Base-by-base conservation (phyloP, 1,284 basidiomycete genomes). In the Hortiboletus rubellus region DNA sequence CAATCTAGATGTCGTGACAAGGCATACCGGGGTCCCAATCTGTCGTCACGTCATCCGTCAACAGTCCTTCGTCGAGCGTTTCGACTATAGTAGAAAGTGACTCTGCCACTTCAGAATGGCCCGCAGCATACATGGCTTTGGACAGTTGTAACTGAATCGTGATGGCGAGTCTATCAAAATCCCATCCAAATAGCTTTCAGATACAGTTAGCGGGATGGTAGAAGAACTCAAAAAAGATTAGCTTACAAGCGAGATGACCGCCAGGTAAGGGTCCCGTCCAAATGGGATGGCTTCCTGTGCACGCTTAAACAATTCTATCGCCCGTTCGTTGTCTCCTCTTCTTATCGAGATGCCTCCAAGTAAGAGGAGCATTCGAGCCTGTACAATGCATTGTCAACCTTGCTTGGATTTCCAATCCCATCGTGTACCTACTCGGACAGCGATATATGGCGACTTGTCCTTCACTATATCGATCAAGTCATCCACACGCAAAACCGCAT, bases 331-430 rank as follows among this genome's bases (percentile, higher is more conserved):
- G n/a, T 36, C 18, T 22, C 47, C 18, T 6, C 40, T 27, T 22
- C 22, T 31, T 22, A 50, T 22, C 11, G 27, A 24, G 24, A 42
- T 40, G 9, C 10, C 17, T 36, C 47, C 40, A 7, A 31, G 17
- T 12, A 31, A 10, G 22, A 55, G 30, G 12, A 30, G 7, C 60
- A 59, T 47, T 5, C 40, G 50, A 11, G 60, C 40, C 47, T 59
- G 46, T 8, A 27, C 10, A 31, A 40, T 22, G 27, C 12, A 7
- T 33, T 5, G 17, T 36, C 12, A 37, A 31, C 31, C 8, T 27
- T 33, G 22, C 11, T 15, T 8, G 37, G 3, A 17, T 12, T 7
- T 17, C 37, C 15, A 2, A 4, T 38, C 3, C 8, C 12, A 34
- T 1, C 1, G 14, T 38, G 44, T 36, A 4, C 22, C 22, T 52